Base-by-base conservation (phyloP, 768 basidiomycete genomes). In the Erythrobasidium yunnanense region DNA sequence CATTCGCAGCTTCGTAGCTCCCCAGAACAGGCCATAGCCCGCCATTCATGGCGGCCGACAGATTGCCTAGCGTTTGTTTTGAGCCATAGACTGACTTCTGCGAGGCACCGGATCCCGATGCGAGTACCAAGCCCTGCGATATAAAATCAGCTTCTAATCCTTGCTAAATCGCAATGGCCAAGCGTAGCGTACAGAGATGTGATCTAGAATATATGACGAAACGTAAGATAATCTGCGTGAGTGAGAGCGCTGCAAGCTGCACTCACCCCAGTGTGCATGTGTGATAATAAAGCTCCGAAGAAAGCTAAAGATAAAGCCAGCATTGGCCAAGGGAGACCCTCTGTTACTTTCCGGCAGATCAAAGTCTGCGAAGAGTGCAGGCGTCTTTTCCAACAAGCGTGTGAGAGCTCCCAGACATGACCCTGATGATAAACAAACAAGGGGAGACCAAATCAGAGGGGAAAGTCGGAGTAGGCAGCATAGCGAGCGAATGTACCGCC, bases 21-120 rank as follows among this genome's bases (percentile, higher is more conserved):
- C 86, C 89, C 5, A 93, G 81, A 68, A 83, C 84, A 0, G 90
- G 90, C 90, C 90, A 93, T 42, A 89, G 78, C 5, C 86, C 81
- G 73, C 84, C 87, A 0, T 84, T 81, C 74, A 92, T 90, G 1
- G 52, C 65, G 32, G 6, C 22, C 18, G 53, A 55, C 8, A 66
- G 65, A 30, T 54, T 66, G 29, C 35, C 20, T 13, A 54, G 23
- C 17, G 63, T 66, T 20, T 55, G 63, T 25, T 53, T 54, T 20
- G 49, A 30, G 13, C 63, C 52, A 45, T 66, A 54, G 25, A 66
- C 54, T n/a, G 53, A 45, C 42, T 56, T 66, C n/a, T 55, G 54
- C 2, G 54, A 20, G 27, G 53, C 22, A 4, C 23, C 53, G 3
- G 52, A 66, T 20, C 65, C 52, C 33, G 60, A 63, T 17, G 60